Percentiles rank a stretch among this genome's conserved stretches.
Conservation (phyloP, 768 basidiomycete species). For the Mycena indigotica region DNA sequence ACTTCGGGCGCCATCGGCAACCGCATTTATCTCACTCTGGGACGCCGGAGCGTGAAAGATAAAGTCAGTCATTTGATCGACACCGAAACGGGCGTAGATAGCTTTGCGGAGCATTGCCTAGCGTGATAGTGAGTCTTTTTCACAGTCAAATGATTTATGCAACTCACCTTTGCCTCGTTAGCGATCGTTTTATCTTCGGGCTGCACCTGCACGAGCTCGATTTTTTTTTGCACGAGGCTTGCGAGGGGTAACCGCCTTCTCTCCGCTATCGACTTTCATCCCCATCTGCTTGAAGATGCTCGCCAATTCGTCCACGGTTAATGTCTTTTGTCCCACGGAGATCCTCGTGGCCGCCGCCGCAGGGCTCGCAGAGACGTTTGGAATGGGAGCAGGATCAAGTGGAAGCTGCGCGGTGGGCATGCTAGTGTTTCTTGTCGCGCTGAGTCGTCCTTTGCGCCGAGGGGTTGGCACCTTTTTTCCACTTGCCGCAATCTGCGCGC, state of each 20-base stretch:
- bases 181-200: neutral
- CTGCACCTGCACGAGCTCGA: neutral
- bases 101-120: neutral
- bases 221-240: neutral
- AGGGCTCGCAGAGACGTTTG: neutral
- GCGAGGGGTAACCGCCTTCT: neutral
- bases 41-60: neutral
- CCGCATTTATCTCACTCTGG: neutral
- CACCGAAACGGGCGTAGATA: neutral
- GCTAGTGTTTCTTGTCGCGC: neutral
- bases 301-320: neutral
- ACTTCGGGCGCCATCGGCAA: neutral
- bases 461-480: neutral
- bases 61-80: neutral
- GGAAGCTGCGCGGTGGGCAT: neutral
- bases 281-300: neutral
- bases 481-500: neutral
- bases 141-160: neutral
- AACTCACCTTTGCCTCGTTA: neutral
- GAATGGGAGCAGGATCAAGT: constrained; percentile 3
- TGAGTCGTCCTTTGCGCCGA: neutral
- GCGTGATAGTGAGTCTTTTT: constrained; percentile 1
- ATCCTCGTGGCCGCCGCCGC: neutral
- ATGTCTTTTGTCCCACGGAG: neutral
- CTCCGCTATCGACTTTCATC: neutral